Evolutionary conservation across 139 green algal genomes (phyloP), one percentile per base, ranked within the genome.

Genomic region (Axilococcus clingmanii): DNA sequence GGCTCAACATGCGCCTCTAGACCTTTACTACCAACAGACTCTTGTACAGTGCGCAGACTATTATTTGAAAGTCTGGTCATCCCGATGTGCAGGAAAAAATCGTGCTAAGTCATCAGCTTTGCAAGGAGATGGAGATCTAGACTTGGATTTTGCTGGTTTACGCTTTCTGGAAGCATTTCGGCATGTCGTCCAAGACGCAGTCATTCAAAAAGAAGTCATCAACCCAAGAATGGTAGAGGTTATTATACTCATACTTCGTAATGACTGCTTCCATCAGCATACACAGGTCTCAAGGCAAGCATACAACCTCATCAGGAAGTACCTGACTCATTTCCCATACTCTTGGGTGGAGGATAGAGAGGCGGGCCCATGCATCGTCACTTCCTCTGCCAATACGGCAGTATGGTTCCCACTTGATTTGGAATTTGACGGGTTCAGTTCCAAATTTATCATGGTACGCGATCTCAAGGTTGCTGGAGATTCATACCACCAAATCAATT

Each of bases 161-260:
- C 23, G 35, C 15, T 34, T 51, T 28, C 19, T 69, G 28, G 30
- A 54, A 7, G 17, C 23, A 3, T 51, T 63, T n/a, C 32, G 44
- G 8, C 24, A 48, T 25, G 17, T 43, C 48, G 20, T 32, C 12
- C 30, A 69, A 46, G 38, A 58, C 45, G 61, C 45, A 28, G 38
- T 28, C 28, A 20, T 27, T 22, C 44, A 43, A 3, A 45, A 30
- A 0, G 52, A 24, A 15, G 24, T 25, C 8, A 20, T 64, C n/a
- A 23, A 44, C 5, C 17, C 14, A 5, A n/a, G 35, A 25, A 34
- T 55, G 2, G 40, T 69, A 45, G 61, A 64, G 19, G 17, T 48
- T 25, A 35, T 69, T 9, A 45, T 59, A 9, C 22, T 59, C n/a
- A 51, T 69, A 2, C 32, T 64, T 32, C 43, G 61, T 22, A 52